Evolutionary conservation across 139 green algal genomes (phyloP).

Genomic region (Chlorella vulgaris): DNA sequence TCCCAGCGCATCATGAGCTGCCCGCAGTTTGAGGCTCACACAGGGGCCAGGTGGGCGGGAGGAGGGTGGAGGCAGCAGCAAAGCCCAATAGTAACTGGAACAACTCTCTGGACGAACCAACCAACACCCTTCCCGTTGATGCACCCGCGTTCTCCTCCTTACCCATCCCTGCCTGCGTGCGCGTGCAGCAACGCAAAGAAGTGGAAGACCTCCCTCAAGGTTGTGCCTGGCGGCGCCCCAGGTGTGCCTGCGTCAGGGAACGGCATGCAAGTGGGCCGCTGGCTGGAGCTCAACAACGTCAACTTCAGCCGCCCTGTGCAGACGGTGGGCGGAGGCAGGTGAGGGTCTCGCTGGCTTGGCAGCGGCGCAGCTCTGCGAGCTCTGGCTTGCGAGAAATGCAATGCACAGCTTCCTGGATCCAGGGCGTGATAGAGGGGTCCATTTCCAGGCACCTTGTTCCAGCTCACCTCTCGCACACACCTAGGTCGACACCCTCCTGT

Average conservation of each 20-base stretch:
- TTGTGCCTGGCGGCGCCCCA: conserved; percentile 42
- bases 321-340: neutral
- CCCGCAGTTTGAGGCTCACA: conserved; percentile 45
- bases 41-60: conserved; percentile 34
- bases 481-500: too few relatives aligned
- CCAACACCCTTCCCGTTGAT: too few relatives aligned
- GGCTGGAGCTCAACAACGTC: conserved; percentile 59
- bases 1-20: conserved; percentile 40
- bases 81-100: too few relatives aligned
- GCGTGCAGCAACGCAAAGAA: conserved; percentile 72
- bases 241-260: conserved; percentile 10
- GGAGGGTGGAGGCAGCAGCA: neutral
- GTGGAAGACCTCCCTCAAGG: conserved; percentile 75
- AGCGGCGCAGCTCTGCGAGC: too few relatives aligned
- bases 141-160: neutral
- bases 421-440: too few relatives aligned
- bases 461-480: too few relatives aligned
- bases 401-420: too few relatives aligned
- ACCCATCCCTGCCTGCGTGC: neutral
- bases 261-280: conserved; percentile 48
- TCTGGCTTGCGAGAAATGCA: too few relatives aligned
- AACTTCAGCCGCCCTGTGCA: conserved; percentile 33
- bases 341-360: neutral
- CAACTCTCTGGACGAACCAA: too few relatives aligned
- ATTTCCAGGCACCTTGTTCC: too few relatives aligned